A percentile compares a stretch with the other conserved stretches of the same genome.
phyloP scores from a whole-genome alignment of 768 basidiomycete species.

The Nevesoporus exiguus region DNA sequence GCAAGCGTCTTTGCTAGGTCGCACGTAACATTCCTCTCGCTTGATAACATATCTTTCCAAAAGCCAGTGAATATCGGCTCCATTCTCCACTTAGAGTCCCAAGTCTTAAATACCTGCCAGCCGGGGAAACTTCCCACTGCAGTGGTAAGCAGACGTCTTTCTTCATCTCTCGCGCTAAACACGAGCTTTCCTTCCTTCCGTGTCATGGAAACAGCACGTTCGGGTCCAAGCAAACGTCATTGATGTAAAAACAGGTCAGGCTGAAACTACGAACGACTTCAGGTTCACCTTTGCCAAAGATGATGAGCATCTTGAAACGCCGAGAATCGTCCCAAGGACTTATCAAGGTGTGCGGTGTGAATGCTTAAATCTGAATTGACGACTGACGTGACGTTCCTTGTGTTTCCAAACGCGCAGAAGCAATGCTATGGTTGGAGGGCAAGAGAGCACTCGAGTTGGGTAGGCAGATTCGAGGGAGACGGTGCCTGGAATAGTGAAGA shows the following conservation, averaged over 20 bases:
- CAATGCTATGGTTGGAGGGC: slow-evolving; percentile 84
- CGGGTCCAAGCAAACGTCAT: slow-evolving; percentile 71
- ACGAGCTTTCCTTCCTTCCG: neutral
- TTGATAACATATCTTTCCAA: slow-evolving; percentile 77
- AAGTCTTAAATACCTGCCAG: slow-evolving; percentile 56
- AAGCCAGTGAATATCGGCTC: slow-evolving; percentile 83
- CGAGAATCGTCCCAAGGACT: slow-evolving; percentile 60
- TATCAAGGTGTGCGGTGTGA: slow-evolving; percentile 50
- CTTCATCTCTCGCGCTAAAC: neutral
- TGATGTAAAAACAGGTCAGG: slow-evolving; percentile 59
- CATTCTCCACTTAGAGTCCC: slow-evolving; percentile 68
- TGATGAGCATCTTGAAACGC: slow-evolving; percentile 32
- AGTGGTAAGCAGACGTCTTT: slow-evolving; percentile 45
- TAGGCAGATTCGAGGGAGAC: slow-evolving; percentile 51
- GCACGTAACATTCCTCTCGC: slow-evolving; percentile 66
- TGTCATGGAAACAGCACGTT: slow-evolving; percentile 48
- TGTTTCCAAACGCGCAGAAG: slow-evolving; percentile 44
- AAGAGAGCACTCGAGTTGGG: slow-evolving; percentile 69
- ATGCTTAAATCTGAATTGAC: neutral
- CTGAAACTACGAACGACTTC: slow-evolving; percentile 73
- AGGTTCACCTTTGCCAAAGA: slow-evolving; percentile 68
- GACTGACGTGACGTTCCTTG: slow-evolving; percentile 7
- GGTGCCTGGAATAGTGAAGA: slow-evolving; percentile 13
- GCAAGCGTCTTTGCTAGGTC: slow-evolving; percentile 65
- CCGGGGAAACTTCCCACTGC: slow-evolving; percentile 35